phyloP scores from a whole-genome alignment of 768 basidiomycete genomes.

The Mycena indigotica region DNA sequence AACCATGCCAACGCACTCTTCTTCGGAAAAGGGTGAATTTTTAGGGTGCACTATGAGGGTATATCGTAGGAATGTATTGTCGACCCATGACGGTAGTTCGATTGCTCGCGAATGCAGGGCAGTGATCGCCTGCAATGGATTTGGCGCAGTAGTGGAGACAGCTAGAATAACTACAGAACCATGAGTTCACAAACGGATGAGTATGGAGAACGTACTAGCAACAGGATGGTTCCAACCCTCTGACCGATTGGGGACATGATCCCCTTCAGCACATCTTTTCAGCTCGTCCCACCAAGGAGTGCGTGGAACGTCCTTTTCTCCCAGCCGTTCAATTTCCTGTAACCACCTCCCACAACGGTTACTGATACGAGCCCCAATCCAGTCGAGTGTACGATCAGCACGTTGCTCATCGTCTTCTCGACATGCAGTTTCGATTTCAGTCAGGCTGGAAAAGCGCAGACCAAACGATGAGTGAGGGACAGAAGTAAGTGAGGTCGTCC shows the following conservation, averaged over 20 bases:
- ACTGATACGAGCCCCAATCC: conserved; percentile 75
- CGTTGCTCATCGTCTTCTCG: conserved; percentile 80
- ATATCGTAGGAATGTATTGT: conserved; percentile 68
- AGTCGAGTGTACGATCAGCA: conserved; percentile 80
- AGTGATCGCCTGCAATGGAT: conserved; percentile 79
- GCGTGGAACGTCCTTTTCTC: conserved; percentile 42
- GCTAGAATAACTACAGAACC: conserved; percentile 69
- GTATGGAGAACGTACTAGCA: conserved; percentile 57
- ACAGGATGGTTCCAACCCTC: conserved; percentile 91
- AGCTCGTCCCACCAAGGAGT: conserved; percentile 92
- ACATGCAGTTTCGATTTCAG: conserved; percentile 71
- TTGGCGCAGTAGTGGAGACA: conserved; percentile 79
- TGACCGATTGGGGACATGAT: conserved; percentile 65
- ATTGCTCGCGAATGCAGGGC: conserved; percentile 66
- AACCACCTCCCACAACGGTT: conserved; percentile 71
- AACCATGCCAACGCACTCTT: conserved; percentile 63
- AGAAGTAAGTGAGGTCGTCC: conserved; percentile 71
- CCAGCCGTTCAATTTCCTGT: conserved; percentile 56
- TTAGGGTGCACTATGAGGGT: conserved; percentile 78
- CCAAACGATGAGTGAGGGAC: conserved; percentile 73
- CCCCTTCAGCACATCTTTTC: conserved; percentile 73
- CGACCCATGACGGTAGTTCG: conserved; percentile 83
- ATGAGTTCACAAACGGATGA: conserved; percentile 17
- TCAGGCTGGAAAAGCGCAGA: conserved; percentile 76
- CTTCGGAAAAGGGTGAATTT: conserved; percentile 68